Evolutionary conservation across 2,329 filamentous ascomycete genomes (phyloP), one percentile per base, ranked within the genome.

Genomic region (Dissoconium aciculare): DNA sequence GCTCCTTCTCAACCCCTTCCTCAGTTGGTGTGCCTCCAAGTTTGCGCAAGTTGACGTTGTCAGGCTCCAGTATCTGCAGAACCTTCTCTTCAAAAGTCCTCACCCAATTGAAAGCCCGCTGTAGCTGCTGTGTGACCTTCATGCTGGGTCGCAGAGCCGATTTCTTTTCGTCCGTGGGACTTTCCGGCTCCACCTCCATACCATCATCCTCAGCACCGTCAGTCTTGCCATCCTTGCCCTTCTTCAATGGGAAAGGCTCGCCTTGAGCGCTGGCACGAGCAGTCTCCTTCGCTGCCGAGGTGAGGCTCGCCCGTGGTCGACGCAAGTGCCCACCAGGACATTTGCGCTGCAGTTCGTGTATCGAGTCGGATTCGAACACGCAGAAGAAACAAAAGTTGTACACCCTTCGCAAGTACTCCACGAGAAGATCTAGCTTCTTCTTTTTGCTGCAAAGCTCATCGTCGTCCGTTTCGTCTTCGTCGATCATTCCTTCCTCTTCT

Each of bases 351-450:
- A 98, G 66, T 58, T 98, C 89, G 50, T 98, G 89, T 13, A 95
- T 77, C 0, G 87, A 95, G 55, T 98, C 89, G 50, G 84, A 89
- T 58, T 98, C 89, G 45, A 98, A 95, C 4, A 98, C 91, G 54
- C 89, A 98, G 63, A 95, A 98, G 65, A 98, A 94, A 63, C 89
- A 98, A 60, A 98, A 95, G 59, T 89, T 94, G 67, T 91, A 92
- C 31, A 98, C 89, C 11, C 89, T 77, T 31, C 89, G 83, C 36
- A 98, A 68, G 54, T 98, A 98, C 59, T 98, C 89, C 31, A 95
- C 89, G 55, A 93, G 68, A 19, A 98, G 66, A 57, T 98, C 89
- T 29, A 98, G 71, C 50, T 89, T 85, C 65, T 98, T 95, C 69
- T 95, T 95, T 66, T 92, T 89, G 24, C 76, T 69, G 32, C 94